Conservation (phyloP, 2,329 filamentous ascomycete genomes). For the Phaeosphaeriaceae sp. region DNA sequence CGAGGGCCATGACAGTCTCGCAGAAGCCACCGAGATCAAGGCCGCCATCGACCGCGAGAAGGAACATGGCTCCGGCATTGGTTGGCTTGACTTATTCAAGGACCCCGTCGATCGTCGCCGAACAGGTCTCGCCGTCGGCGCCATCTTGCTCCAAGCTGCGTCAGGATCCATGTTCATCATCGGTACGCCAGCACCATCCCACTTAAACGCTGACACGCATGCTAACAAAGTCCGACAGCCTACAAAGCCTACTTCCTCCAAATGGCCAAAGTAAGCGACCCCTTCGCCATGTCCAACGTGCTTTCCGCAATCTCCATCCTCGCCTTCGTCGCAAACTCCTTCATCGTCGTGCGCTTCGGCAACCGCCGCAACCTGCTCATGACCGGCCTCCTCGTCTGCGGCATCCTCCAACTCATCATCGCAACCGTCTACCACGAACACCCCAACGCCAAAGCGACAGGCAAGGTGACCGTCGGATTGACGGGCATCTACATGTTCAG, state of each 20-base stretch:
- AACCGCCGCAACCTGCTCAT: slow-evolving; percentile 62
- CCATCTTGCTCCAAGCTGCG: slow-evolving; percentile 46
- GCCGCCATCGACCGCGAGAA: slow-evolving; percentile 44
- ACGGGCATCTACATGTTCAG: slow-evolving; percentile 62
- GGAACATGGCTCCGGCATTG: slow-evolving; percentile 33
- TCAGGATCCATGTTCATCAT: slow-evolving; percentile 49
- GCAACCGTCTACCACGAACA: slow-evolving; percentile 60
- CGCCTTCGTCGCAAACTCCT: slow-evolving; percentile 62
- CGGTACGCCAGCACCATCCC: slow-evolving; percentile 53
- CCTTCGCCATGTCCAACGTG: slow-evolving; percentile 65
- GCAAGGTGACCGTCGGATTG: slow-evolving; percentile 60
- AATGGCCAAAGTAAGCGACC: slow-evolving; percentile 63
- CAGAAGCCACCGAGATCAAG: slow-evolving; percentile 39
- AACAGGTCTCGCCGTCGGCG: slow-evolving; percentile 44
- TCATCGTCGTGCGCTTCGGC: slow-evolving; percentile 61
- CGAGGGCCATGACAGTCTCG: slow-evolving; percentile 49
- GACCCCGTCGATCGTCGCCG: slow-evolving; percentile 44
- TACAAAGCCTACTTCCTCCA: slow-evolving; percentile 65
- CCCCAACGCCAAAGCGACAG: slow-evolving; percentile 44
- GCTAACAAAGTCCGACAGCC: slow-evolving; percentile 19
- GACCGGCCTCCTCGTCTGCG: slow-evolving; percentile 60
- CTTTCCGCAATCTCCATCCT: slow-evolving; percentile 61
- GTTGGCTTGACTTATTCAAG: slow-evolving; percentile 46
- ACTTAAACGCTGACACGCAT: background rate
- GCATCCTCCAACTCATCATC: slow-evolving; percentile 61